Percentiles rank a stretch among this genome's conserved stretches.
Conservation (phyloP, 805 yeast genomes). For the Kazachstania kunashirensis region DNA sequence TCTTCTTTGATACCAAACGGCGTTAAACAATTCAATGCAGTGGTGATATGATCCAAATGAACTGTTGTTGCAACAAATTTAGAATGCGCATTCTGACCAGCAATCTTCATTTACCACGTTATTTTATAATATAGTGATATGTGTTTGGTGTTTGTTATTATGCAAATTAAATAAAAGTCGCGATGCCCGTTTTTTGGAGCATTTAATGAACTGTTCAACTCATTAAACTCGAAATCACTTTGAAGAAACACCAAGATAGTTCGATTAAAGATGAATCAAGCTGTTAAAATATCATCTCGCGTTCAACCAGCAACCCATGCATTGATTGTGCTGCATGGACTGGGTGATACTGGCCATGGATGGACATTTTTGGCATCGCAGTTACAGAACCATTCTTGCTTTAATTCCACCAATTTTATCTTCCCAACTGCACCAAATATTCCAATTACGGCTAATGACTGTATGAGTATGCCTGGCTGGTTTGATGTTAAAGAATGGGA, state of each 20-base stretch:
- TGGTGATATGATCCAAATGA: constrained; percentile 37
- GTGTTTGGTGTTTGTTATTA: too few relatives aligned
- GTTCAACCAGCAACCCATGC: constrained; percentile 44
- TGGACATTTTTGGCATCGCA: constrained; percentile 76
- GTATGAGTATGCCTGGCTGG: constrained; percentile 73
- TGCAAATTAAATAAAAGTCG: too few relatives aligned
- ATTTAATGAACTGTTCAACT: too few relatives aligned
- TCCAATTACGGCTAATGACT: constrained; percentile 62
- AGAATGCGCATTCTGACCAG: background rate
- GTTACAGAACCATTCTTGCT: constrained; percentile 38
- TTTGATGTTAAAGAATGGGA: constrained; percentile 62
- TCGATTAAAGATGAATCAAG: constrained; percentile 8
- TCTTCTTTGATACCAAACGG: constrained; percentile 33
- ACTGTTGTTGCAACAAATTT: constrained; percentile 39
- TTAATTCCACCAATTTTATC: constrained; percentile 55
- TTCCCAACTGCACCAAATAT: constrained; percentile 82
- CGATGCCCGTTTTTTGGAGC: too few relatives aligned
- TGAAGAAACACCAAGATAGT: too few relatives aligned
- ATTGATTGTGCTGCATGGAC: constrained; percentile 74
- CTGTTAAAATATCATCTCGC: constrained; percentile 28
- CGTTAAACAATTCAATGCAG: constrained; percentile 36
- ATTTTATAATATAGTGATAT: too few relatives aligned
- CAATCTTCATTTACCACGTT: too few relatives aligned
- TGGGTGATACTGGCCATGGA: constrained; percentile 86
- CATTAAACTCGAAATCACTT: too few relatives aligned